phyloP scores from a whole-genome alignment of 495 filamentous ascomycete species.

The Annulohypoxylon stygium region DNA sequence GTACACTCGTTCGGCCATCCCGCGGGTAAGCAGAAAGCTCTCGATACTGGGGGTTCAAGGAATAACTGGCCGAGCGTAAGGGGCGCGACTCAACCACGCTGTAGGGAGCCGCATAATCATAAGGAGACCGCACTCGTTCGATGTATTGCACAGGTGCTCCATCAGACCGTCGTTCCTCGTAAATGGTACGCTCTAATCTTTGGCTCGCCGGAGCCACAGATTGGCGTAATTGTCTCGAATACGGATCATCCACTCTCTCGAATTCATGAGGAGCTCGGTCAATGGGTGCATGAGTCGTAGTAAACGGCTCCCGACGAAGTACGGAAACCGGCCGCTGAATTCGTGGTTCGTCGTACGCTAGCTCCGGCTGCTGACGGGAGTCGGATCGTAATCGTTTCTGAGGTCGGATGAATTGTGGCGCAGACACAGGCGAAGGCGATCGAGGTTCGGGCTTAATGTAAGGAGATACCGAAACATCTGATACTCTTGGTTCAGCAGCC shows the following conservation, averaged over 20 bases:
- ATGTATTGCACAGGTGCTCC: slow-evolving; percentile 59
- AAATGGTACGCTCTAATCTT: slow-evolving; percentile 42
- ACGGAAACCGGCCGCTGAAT: slow-evolving; percentile 48
- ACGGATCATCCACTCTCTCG: slow-evolving; percentile 45
- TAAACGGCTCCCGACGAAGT: slow-evolving; percentile 40
- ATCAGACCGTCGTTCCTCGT: slow-evolving; percentile 50
- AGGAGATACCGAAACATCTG: slow-evolving; percentile 60
- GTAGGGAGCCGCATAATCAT: slow-evolving; percentile 62
- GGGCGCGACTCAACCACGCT: slow-evolving; percentile 60
- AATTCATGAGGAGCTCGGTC: slow-evolving; percentile 44
- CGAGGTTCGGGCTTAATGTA: slow-evolving; percentile 90
- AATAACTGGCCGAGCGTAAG: slow-evolving; percentile 71
- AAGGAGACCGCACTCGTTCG: slow-evolving; percentile 64
- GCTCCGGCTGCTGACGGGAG: slow-evolving; percentile 57
- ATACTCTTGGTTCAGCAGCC: slow-evolving; percentile 57
- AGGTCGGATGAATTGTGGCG: slow-evolving; percentile 64
- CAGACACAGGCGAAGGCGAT: slow-evolving; percentile 80
- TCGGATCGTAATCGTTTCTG: slow-evolving; percentile 66
- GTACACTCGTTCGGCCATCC: slow-evolving; percentile 58
- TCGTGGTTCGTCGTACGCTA: slow-evolving; percentile 59
- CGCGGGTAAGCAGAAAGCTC: slow-evolving; percentile 55
- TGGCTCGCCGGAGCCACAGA: slow-evolving; percentile 46
- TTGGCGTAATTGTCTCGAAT: slow-evolving; percentile 43
- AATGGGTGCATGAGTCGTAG: slow-evolving; percentile 24
- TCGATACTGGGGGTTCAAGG: slow-evolving; percentile 72